Evolutionary conservation across 2,329 filamentous ascomycete genomes (phyloP), one percentile per base, ranked within the genome.

Genomic region (Westerdykella aurantiaca): DNA sequence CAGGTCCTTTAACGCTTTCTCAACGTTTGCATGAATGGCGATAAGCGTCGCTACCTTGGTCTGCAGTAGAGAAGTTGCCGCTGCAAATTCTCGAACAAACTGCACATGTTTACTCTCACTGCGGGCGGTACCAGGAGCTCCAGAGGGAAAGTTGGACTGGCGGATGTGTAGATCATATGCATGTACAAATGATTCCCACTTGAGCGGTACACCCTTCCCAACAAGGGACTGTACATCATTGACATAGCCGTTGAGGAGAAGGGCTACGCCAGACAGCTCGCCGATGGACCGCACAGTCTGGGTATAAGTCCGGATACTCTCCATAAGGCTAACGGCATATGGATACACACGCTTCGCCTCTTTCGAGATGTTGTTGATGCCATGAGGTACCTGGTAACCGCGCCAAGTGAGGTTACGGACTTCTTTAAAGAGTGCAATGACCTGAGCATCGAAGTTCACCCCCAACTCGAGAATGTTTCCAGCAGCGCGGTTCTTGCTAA

Each of bases 261-360:
- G 83, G 1, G 89, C 82, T 45, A 96, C 89, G 53, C 91, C 86
- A 10, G 83, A 80, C 87, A 98, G 91, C 43, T 85, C 81, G 14
- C 81, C 76, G 47, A 98, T 94, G 40, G 86, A 82, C 23, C 88
- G 83, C 55, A 85, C 84, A 0, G 89, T 96, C 68, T 97, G 91
- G 2, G 88, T 80, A 51, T 95, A 85, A 0, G 89, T 97, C 46
- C 90, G 81, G n/a, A 97, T 88, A 59, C 89, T 97, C 70, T 99
- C 93, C 89, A 98, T 98, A 53, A 99, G 72, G 61, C 90, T 97
- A 52, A 98, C 90, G 18, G 94, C 93, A 61, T 94, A 98, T 0
- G 93, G 93, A 58, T 99, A 99, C 4, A 98, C 93, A 42, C 93
- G 82, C 70, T 96, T 95, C n/a, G 93, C 94, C 65, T 98, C 93